These are phyloP conservation scores for Pholiota microspora DNA, from an alignment of 768 basidiomycete species.

Conservation along the genomic window DNA sequence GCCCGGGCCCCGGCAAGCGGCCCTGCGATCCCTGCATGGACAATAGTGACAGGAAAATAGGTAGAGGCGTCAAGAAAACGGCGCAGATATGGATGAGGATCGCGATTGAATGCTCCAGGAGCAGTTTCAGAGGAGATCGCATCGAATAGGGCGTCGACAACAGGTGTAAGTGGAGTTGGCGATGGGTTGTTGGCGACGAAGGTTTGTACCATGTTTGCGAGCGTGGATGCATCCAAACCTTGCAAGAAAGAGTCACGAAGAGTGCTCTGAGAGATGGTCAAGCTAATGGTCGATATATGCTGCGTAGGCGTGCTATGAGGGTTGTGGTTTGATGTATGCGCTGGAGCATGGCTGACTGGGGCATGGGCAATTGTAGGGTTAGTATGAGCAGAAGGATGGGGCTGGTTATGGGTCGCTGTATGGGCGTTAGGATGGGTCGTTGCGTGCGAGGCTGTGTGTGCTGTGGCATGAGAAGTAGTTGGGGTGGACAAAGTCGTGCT, in stretches of 20 bases:
- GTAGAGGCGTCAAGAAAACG: conserved; percentile 50
- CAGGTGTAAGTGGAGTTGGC: conserved; percentile 45
- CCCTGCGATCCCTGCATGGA: conserved; percentile 55
- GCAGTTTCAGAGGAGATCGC: conserved; percentile 39
- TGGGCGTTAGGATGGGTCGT: conserved; percentile 18
- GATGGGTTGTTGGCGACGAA: conserved; percentile 49
- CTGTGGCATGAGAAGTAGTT: conserved; percentile 18
- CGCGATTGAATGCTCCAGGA: conserved; percentile 29
- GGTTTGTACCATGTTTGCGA: conserved; percentile 54
- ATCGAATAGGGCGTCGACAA: conserved; percentile 55
- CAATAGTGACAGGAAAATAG: conserved; percentile 45
- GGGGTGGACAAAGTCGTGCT: conserved; percentile 23
- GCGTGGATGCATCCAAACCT: conserved; percentile 43
- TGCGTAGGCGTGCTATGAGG: conserved; percentile 15
- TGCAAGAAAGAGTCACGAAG: conserved; percentile 48
- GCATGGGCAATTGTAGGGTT: conserved; percentile 16
- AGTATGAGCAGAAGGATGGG: conserved; percentile 4
- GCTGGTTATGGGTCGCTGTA: conserved; percentile 11
- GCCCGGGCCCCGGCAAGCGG: conserved; percentile 56
- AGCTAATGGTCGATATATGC: conserved; percentile 19
- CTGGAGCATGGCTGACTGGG: conserved; percentile 4
- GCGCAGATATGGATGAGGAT: conserved; percentile 42
- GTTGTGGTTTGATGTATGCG: conserved; percentile 17
- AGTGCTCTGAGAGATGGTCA: conserved; percentile 31
- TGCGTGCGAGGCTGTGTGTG: conserved; percentile 14